Evolutionary conservation across 257 asterid species (phyloP).

Genomic region (Marsdenia floribunda): DNA sequence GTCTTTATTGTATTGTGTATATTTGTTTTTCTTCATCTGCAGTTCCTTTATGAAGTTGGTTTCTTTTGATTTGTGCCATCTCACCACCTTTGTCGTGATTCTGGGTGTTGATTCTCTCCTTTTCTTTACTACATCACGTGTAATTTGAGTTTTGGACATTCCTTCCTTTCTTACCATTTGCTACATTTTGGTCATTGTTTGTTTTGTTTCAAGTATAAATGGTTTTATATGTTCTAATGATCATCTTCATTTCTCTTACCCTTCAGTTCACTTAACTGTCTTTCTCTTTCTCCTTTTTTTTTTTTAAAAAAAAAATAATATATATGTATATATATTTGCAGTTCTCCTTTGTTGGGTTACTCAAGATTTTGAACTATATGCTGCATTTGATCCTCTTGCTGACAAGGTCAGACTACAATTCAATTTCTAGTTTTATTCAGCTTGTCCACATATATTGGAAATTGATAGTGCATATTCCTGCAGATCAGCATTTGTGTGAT

Average conservation of each 20-base stretch:
- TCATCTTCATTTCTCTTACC: not conserved
- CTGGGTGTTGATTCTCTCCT: too few relatives aligned
- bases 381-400: constrained; percentile 99
- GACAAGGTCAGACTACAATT: constrained; percentile 70
- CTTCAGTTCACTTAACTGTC: not conserved
- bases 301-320: too few relatives aligned
- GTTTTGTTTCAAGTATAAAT: not conserved
- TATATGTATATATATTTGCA: constrained; percentile 20
- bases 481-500: not conserved
- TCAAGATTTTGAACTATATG: constrained; percentile 91
- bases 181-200: not conserved
- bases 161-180: not conserved
- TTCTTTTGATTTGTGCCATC: not conserved
- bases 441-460: not conserved
- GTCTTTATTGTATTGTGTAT: not conserved
- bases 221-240: not conserved
- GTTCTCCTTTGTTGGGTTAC: constrained; percentile 98
- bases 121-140: not conserved
- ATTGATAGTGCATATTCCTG: not conserved
- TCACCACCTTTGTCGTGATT: not conserved
- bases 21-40: not conserved
- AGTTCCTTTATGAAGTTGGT: not conserved
- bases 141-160: not conserved
- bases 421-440: not conserved
- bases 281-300: too few relatives aligned